phyloP scores from a whole-genome alignment of 495 filamentous ascomycete species.

The Penicillium cinerascens region DNA sequence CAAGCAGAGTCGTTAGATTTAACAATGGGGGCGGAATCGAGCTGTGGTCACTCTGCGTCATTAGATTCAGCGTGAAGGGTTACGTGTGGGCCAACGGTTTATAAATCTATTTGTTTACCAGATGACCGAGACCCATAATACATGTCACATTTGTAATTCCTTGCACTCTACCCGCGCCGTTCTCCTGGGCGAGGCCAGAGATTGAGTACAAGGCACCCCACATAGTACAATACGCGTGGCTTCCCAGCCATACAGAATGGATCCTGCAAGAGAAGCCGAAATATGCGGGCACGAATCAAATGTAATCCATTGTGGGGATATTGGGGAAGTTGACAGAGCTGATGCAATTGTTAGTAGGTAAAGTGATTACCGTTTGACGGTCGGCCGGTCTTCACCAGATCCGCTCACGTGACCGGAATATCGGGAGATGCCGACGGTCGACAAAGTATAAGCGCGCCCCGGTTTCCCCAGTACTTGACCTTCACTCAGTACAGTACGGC shows the following conservation, averaged over 20 bases:
- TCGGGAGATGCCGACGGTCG: constrained; percentile 5
- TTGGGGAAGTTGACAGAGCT: neutral
- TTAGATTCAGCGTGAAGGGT: no score
- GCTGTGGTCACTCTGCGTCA: no score
- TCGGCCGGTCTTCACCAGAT: neutral
- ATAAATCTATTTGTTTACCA: no score
- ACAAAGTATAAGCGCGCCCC: neutral
- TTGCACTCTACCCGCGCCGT: neutral
- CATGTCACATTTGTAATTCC: neutral
- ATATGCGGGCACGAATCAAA: constrained; percentile 21
- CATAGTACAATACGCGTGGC: neutral
- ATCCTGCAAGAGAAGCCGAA: neutral
- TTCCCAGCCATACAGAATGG: neutral
- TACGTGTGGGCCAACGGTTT: no score
- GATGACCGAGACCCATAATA: neutral
- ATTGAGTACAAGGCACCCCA: neutral
- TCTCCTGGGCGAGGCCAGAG: neutral
- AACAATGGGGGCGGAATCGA: no score
- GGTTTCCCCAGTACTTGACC: neutral
- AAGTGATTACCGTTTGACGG: neutral
- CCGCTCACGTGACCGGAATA: constrained; percentile 14
- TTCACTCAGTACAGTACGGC: no score
- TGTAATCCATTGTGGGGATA: neutral
- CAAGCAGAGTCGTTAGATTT: no score
- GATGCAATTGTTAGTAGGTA: neutral